Evolutionary conservation across 2,329 filamentous ascomycete species (phyloP), one percentile per base, ranked within the genome.

Genomic region (Aspergillus fructus): DNA sequence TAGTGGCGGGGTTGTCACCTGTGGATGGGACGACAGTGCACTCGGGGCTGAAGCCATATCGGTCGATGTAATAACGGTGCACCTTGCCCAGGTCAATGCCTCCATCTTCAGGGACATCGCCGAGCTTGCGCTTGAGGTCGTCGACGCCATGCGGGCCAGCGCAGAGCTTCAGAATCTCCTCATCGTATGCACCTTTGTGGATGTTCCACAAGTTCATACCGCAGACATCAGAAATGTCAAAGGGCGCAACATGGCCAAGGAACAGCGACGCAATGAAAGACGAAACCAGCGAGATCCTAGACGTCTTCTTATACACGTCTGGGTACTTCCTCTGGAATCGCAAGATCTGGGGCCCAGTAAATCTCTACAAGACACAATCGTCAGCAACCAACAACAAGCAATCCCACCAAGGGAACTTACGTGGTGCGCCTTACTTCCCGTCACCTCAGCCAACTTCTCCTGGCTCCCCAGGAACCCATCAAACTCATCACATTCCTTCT

Each of bases 171-270:
- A 99, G 84, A 1, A 97, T 83, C 17, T 84, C 78, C 56, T 92
- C 85, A 63, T 89, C 87, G 86, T 91, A 97, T 19, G 76, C 73
- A 63, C 89, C 86, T 19, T 83, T 80, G 62, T 86, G 80, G 63
- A 97, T 92, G 68, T 97, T 91, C 91, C 92, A 97, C 6, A 99
- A 81, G 72, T 97, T 96, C 89, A 96, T 96, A 53, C 94, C 94
- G 68, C 92, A 96, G 23, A 93, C 93, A 76, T 99, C 94, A 68
- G 89, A 89, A 66, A 96, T 93, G 72, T 99, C 94, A 64, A 97
- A 88, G 0, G 93, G 91, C 0, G 94, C 93, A 62, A 97, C 83
- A 62, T 82, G 79, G 55, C 94, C 94, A 13, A 97, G 82, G 73
- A 99, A 89, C 15, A 97, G 75, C 0, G 93, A 97, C 2, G 93